Conservation (phyloP, 345 rosid genomes). For the Aethionema arabicum region DNA sequence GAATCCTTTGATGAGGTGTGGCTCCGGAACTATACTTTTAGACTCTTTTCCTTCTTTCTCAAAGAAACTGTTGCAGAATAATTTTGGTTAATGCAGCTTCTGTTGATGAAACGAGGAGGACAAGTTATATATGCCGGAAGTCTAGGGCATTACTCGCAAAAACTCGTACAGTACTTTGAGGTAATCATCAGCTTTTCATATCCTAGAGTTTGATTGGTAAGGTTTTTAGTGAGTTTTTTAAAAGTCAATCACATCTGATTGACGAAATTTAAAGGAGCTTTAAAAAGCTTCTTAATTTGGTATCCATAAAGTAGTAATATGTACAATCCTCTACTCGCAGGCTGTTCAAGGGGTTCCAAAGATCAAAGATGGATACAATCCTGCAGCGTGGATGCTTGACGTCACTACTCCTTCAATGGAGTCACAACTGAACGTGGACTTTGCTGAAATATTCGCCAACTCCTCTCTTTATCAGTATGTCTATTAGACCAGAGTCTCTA, state of each 20-base stretch:
- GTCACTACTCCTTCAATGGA: slow-evolving; percentile 63
- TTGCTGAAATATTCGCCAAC: slow-evolving; percentile 61
- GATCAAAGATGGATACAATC: slow-evolving; percentile 71
- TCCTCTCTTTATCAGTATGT: slow-evolving; percentile 71
- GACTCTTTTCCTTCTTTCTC: background rate
- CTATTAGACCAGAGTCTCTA: slow-evolving; percentile 2
- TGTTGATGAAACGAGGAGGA: slow-evolving; percentile 93
- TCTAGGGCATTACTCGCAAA: slow-evolving; percentile 71
- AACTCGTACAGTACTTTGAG: slow-evolving; percentile 85
- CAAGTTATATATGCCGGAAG: slow-evolving; percentile 86
- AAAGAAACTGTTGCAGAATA: too few relatives aligned
- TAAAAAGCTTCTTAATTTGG: background rate
- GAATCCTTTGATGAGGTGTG: slow-evolving; percentile 89
- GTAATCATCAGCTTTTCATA: slow-evolving; percentile 33
- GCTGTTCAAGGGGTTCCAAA: slow-evolving; percentile 70
- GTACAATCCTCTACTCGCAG: slow-evolving; percentile 36
- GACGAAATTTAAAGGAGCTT: too few relatives aligned
- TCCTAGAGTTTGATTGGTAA: background rate
- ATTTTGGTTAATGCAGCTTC: slow-evolving; percentile 47
- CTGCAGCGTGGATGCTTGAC: slow-evolving; percentile 98
- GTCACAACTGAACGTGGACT: slow-evolving; percentile 62
- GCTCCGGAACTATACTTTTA: background rate
- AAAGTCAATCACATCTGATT: background rate
- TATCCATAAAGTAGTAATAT: slow-evolving; percentile 13
- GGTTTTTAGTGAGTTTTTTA: background rate